Evolutionary conservation across 805 yeast species (phyloP).

Genomic region (Wickerhamomyces canadensis): DNA sequence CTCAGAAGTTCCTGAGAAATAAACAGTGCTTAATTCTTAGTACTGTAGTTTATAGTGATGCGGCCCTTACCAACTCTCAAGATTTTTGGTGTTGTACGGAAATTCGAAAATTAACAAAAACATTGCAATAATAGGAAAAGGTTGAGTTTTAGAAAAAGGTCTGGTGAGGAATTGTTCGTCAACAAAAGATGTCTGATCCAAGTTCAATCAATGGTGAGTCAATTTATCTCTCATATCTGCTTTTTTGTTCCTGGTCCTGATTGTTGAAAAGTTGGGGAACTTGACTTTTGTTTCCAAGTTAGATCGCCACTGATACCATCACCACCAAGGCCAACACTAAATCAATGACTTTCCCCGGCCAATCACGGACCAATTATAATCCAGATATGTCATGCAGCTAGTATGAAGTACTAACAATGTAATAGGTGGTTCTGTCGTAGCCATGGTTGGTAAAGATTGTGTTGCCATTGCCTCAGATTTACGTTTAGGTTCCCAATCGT

Average conservation of each 20-base stretch:
- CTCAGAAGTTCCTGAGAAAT: background rate
- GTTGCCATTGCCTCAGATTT: slow-evolving; percentile 96
- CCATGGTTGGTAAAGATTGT: slow-evolving; percentile 98
- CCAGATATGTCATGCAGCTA: no score
- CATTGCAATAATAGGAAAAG: background rate
- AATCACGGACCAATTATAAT: no score
- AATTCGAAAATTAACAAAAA: background rate
- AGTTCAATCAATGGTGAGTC: slow-evolving; percentile 65
- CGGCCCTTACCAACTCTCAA: background rate
- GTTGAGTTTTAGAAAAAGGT: no score
- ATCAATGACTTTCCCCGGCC: no score
- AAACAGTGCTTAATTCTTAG: no score
- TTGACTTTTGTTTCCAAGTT: no score
- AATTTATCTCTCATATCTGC: no score
- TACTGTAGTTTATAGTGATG: slow-evolving; percentile 1
- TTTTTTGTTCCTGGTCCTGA: no score
- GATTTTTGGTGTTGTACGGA: background rate
- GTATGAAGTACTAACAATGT: slow-evolving; percentile 13
- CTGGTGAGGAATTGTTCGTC: no score
- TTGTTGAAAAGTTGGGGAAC: no score
- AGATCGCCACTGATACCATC: background rate
- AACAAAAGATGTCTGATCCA: slow-evolving; percentile 69
- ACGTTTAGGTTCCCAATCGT: slow-evolving; percentile 87
- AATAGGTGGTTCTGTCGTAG: slow-evolving; percentile 90
- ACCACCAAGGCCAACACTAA: no score